Conservation (phyloP, 2,329 filamentous ascomycete species). For the Elsinoe ampelina region DNA sequence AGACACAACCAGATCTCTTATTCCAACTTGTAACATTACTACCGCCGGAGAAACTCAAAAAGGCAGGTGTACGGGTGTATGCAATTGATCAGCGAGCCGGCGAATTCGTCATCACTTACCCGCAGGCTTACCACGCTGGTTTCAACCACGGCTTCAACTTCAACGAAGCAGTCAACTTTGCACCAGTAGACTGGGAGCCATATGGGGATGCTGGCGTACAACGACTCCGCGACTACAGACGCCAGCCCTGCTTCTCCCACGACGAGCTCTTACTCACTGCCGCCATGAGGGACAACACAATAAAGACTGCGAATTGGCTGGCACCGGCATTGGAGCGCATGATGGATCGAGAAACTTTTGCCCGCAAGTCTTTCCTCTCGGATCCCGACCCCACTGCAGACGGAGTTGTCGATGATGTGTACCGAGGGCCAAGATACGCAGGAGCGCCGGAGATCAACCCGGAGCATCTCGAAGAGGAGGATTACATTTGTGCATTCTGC, state of each 20-base stretch:
- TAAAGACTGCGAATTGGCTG: constrained; percentile 91
- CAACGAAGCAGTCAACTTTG: constrained; percentile 98
- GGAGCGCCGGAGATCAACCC: constrained; percentile 46
- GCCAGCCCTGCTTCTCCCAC: constrained; percentile 94
- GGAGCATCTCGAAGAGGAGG: constrained; percentile 68
- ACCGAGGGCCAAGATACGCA: constrained; percentile 30
- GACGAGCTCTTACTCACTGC: constrained; percentile 91
- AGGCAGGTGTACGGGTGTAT: constrained; percentile 86
- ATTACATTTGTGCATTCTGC: constrained; percentile 85
- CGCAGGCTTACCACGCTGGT: constrained; percentile 91
- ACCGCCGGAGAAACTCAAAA: constrained; percentile 84
- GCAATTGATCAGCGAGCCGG: constrained; percentile 93
- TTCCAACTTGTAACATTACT: constrained; percentile 96
- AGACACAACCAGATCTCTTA: constrained; percentile 89
- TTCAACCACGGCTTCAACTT: constrained; percentile 99
- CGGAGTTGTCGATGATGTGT: constrained; percentile 25
- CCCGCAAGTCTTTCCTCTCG: constrained; percentile 58
- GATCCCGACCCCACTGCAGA: constrained; percentile 40
- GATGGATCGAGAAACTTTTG: constrained; percentile 59
- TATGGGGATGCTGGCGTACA: constrained; percentile 80
- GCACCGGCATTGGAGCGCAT: constrained; percentile 77
- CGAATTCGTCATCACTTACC: constrained; percentile 93
- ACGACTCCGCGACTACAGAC: constrained; percentile 73
- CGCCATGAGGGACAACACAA: constrained; percentile 65
- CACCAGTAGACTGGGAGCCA: constrained; percentile 88